phyloP scores from a whole-genome alignment of 179 eudicot genomes.

The Carnegiea gigantea region DNA sequence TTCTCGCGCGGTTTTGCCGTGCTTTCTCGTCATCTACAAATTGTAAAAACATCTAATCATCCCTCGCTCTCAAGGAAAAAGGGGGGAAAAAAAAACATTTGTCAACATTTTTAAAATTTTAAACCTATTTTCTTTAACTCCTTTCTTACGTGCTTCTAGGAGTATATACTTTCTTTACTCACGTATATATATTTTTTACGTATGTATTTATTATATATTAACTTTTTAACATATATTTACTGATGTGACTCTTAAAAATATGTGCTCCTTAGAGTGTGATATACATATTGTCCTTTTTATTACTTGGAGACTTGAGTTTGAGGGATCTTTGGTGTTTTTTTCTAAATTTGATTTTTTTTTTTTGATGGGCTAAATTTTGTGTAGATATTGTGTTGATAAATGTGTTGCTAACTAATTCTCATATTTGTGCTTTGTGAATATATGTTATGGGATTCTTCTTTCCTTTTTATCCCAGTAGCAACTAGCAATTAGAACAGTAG shows the following conservation, averaged over 20 bases:
- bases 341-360: not conserved
- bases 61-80: not conserved
- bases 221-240: too few species aligned
- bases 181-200: too few species aligned
- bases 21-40: slow-evolving; percentile 79
- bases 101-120: slow-evolving; percentile 19
- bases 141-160: not conserved
- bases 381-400: slow-evolving; percentile 31
- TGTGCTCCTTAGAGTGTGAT: too few species aligned
- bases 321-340: not conserved
- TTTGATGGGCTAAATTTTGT: slow-evolving; percentile 4
- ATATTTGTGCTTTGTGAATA: not conserved
- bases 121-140: not conserved
- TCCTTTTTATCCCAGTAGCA: too few species aligned
- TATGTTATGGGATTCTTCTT: not conserved
- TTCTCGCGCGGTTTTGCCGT: slow-evolving; percentile 85
- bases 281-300: not conserved
- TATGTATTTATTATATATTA: too few species aligned
- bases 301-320: not conserved
- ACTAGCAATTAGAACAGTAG: not conserved
- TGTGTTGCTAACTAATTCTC: not conserved
- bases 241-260: too few species aligned
- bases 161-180: too few species aligned
- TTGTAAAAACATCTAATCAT: slow-evolving; percentile 22
- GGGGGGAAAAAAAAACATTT: not conserved